Base-by-base conservation (phyloP, 371 early-diverging fungal species). In the Mortierella sp. region DNA sequence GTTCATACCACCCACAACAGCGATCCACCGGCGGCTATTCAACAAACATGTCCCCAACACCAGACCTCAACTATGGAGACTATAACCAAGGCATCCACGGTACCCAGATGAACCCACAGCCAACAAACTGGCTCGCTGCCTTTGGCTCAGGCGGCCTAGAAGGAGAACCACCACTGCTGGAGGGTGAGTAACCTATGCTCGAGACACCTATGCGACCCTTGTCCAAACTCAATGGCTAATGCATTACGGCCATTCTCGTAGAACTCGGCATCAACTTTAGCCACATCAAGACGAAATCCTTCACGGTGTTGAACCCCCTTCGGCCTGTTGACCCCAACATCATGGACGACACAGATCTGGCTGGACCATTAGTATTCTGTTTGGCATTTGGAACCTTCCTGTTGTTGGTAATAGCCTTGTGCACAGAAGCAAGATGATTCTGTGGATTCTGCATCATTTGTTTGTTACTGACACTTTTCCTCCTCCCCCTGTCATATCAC, bases 291-390 rank as follows among this genome's bases (percentile, higher is more conserved):
- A 84, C 86, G 42, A 91, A 91, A 83, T 90, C 93, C 18, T 73
- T 96, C 54, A 84, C 94, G 2, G 98, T 96, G 2, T 83, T 98
- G 58, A 96, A 97, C 78, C 96, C 97, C 7, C 88, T 97, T 58
- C 86, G 89, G 54, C 86, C 87, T 14, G 88, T 96, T n/a, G 95
- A 96, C 61, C 87, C 89, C 30, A 84, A 95, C 46, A 94, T 98
- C 58, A 95, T 97, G 91, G 94, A 93, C 56, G 95, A 98, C 72
- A 87, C 96, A 5, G 98, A 98, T 80, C 84, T 98, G 72, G 95
- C 95, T 7, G 98, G 98, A 0, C 98, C 98, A 34, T 78, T 97
- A 39, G 64, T 97, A 24, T 97, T 97, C 68, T 91, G 93, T 61
- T 84, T 97, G 30, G 82, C 93, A 42, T 93, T 96, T 80, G 98